Evolutionary conservation across 176 grass and related monocot genomes (phyloP).

Genomic region (Aegilops bicornis): DNA sequence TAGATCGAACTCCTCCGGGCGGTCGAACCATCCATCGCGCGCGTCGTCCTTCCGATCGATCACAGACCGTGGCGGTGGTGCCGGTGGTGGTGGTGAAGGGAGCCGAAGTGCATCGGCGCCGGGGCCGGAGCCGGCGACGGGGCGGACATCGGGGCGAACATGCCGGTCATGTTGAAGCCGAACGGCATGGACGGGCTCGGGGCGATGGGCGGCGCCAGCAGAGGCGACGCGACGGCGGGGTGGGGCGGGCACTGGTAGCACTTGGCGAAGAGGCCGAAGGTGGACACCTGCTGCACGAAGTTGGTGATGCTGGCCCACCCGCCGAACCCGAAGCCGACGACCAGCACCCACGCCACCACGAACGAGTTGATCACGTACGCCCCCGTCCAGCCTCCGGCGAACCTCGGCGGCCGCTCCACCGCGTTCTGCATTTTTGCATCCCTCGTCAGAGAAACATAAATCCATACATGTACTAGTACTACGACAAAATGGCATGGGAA

Average conservation of each 20-base stretch:
- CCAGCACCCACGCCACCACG: slow-evolving; percentile 91
- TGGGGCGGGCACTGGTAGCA: slow-evolving; percentile 87
- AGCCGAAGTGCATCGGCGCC: slow-evolving; percentile 31
- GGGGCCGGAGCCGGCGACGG: slow-evolving; percentile 8
- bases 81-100: slow-evolving; percentile 41
- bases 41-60: neutral
- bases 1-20: neutral
- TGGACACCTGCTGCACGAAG: slow-evolving; percentile 77
- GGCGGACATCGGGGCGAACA: slow-evolving; percentile 20
- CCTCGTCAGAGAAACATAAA: neutral
- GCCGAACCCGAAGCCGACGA: slow-evolving; percentile 92
- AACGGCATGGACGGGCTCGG: slow-evolving; percentile 10
- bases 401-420: slow-evolving; percentile 67
- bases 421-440: slow-evolving; percentile 58
- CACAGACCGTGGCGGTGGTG: slow-evolving; percentile 51
- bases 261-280: slow-evolving; percentile 90
- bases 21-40: neutral
- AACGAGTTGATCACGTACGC: slow-evolving; percentile 86
- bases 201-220: neutral
- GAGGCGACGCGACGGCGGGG: neutral
- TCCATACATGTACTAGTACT: too few relatives aligned
- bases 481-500: too few relatives aligned
- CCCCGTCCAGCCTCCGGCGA: slow-evolving; percentile 79
- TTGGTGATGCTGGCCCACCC: slow-evolving; percentile 98
- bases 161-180: neutral